Percentiles rank a stretch among this genome's conserved stretches.
Conservation (phyloP, 371 early-diverging fungal species). For the Funneliformis caledonium region DNA sequence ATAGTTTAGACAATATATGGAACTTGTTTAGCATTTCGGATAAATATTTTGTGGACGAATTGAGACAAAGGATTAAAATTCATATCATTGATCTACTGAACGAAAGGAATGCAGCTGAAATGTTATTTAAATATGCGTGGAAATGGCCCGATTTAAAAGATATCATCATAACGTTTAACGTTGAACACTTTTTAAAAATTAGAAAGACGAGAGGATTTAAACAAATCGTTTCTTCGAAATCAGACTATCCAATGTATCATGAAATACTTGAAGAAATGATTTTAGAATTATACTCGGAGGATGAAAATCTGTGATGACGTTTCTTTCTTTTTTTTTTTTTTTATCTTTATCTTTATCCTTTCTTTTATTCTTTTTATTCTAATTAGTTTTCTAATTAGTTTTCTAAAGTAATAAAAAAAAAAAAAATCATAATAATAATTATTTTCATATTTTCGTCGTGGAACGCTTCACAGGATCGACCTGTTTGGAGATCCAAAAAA, state of each 20-base stretch:
- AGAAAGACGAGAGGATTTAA: neutral
- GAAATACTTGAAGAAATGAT: constrained; percentile 1
- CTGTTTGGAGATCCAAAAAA: too few relatives aligned
- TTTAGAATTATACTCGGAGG: neutral
- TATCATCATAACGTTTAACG: neutral
- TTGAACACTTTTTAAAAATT: constrained; percentile 28
- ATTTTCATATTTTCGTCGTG: too few relatives aligned
- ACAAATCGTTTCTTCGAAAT: neutral
- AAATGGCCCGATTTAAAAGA: constrained; percentile 35
- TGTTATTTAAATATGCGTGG: constrained; percentile 19
- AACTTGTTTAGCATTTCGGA: constrained; percentile 3
- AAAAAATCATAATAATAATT: too few relatives aligned
- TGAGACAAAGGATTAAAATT: neutral
- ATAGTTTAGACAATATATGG: neutral
- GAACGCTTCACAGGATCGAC: too few relatives aligned
- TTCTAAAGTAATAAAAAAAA: too few relatives aligned
- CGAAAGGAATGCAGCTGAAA: constrained; percentile 15
- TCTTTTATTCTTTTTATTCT: too few relatives aligned
- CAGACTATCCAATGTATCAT: neutral
- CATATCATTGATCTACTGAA: neutral
- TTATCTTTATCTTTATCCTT: too few relatives aligned
- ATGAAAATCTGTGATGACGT: too few relatives aligned
- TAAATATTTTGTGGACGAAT: constrained; percentile 23
- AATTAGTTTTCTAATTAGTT: too few relatives aligned
- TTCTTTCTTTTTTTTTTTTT: too few relatives aligned